Percentiles rank a stretch among this genome's conserved stretches.
These are phyloP conservation scores for Lojkania enalia DNA, from an alignment of 2,329 filamentous ascomycete species.

Conservation along the genomic window DNA sequence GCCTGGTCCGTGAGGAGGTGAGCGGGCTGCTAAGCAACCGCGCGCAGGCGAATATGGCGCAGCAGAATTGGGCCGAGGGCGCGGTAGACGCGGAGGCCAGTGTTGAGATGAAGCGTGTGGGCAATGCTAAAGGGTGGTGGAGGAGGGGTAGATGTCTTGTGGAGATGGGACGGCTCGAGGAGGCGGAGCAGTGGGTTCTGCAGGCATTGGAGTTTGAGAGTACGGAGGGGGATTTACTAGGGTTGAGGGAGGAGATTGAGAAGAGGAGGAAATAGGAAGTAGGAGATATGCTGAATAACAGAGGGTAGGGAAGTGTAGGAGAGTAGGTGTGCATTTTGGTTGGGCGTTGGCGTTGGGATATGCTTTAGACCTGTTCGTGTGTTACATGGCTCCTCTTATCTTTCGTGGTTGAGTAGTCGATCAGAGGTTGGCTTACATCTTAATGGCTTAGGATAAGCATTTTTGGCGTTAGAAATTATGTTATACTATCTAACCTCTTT, in stretches of 20 bases:
- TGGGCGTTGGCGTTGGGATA: no score
- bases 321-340: no score
- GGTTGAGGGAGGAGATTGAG: constrained; percentile 49
- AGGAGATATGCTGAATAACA: constrained; percentile 1
- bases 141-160: constrained; percentile 78
- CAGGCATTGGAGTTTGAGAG: constrained; percentile 82
- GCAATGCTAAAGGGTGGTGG: constrained; percentile 96
- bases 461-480: no score
- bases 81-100: constrained; percentile 86
- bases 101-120: constrained; percentile 82
- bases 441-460: no score
- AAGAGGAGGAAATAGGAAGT: constrained; percentile 43
- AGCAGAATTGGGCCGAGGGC: constrained; percentile 81
- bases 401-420: no score
- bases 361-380: no score
- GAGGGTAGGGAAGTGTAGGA: constrained; percentile 3
- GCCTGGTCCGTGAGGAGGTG: constrained; percentile 82
- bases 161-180: constrained; percentile 87
- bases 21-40: constrained; percentile 80
- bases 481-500: no score
- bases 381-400: no score
- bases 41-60: constrained; percentile 85
- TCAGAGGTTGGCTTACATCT: no score
- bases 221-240: constrained; percentile 48
- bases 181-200: constrained; percentile 78